These are phyloP conservation scores for Colletotrichum scovillei DNA, from an alignment of 2,329 filamentous ascomycete genomes.

Conservation along the genomic window DNA sequence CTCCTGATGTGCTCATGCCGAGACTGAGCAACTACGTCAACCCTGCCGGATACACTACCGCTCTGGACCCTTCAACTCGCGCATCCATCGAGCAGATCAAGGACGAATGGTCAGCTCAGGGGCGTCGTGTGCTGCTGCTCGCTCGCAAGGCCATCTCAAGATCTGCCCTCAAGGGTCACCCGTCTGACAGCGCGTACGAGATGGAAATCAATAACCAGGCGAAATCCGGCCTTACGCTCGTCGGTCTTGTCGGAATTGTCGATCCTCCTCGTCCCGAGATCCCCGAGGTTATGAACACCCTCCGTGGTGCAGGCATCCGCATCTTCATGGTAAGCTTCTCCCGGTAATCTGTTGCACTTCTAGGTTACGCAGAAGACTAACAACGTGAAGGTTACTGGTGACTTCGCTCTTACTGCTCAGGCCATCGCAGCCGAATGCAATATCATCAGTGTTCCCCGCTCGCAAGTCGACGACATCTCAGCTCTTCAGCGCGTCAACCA, in stretches of 20 bases:
- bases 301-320: conserved; percentile 77
- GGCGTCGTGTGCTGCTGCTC: conserved; percentile 74
- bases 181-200: conserved; percentile 56
- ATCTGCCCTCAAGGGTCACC: conserved; percentile 17
- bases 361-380: neutral
- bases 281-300: conserved; percentile 71
- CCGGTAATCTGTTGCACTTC: neutral
- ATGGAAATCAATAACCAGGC: conserved; percentile 66
- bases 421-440: conserved; percentile 80
- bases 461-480: conserved; percentile 63
- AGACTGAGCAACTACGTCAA: conserved; percentile 70
- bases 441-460: conserved; percentile 68
- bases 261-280: conserved; percentile 83
- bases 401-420: conserved; percentile 79
- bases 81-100: conserved; percentile 68
- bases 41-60: conserved; percentile 63
- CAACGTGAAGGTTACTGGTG: conserved; percentile 71
- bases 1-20: conserved; percentile 77
- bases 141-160: conserved; percentile 68
- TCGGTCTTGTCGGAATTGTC: conserved; percentile 81
- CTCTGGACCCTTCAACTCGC: conserved; percentile 58
- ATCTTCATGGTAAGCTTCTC: conserved; percentile 75
- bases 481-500: conserved; percentile 58
- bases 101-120: conserved; percentile 75
- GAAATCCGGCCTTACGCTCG: conserved; percentile 70